Evolutionary conservation across 2,329 filamentous ascomycete genomes (phyloP).

Genomic region (Fusarium lyarnte): DNA sequence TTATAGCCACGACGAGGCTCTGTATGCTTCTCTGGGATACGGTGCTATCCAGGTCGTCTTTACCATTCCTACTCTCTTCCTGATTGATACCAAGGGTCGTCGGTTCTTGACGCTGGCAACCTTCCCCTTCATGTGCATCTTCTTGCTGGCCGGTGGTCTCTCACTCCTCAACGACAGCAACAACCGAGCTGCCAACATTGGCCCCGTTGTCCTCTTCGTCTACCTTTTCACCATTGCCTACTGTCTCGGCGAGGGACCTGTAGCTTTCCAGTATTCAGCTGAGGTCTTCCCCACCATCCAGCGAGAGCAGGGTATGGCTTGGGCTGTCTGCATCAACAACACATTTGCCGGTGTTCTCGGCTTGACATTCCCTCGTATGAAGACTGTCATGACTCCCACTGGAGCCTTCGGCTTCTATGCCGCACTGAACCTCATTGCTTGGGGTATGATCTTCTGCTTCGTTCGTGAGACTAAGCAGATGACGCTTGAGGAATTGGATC

Average conservation of each 20-base stretch:
- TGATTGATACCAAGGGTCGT: slow-evolving; percentile 26
- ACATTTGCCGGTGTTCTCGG: slow-evolving; percentile 63
- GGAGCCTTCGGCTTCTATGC: slow-evolving; percentile 63
- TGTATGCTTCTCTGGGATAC: slow-evolving; percentile 19
- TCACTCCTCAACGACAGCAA: neutral
- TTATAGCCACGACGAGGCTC: neutral
- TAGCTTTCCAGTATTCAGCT: slow-evolving; percentile 70
- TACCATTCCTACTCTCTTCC: slow-evolving; percentile 24
- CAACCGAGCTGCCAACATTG: neutral
- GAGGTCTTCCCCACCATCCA: slow-evolving; percentile 73
- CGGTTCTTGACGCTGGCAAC: slow-evolving; percentile 15
- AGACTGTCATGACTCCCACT: slow-evolving; percentile 45
- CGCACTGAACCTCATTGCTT: slow-evolving; percentile 63
- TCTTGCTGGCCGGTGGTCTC: slow-evolving; percentile 4
- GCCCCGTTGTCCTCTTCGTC: slow-evolving; percentile 58
- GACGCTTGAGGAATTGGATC: slow-evolving; percentile 61
- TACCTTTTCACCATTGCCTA: slow-evolving; percentile 73
- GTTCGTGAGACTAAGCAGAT: slow-evolving; percentile 65
- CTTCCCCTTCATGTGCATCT: slow-evolving; percentile 21
- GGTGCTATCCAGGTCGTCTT: slow-evolving; percentile 24
- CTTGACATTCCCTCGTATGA: slow-evolving; percentile 61
- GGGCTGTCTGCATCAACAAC: slow-evolving; percentile 68
- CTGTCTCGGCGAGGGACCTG: slow-evolving; percentile 70
- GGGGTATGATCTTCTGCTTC: slow-evolving; percentile 62
- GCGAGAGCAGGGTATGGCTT: slow-evolving; percentile 71